phyloP scores from a whole-genome alignment of 495 filamentous ascomycete species.

The Penicillium canariense region DNA sequence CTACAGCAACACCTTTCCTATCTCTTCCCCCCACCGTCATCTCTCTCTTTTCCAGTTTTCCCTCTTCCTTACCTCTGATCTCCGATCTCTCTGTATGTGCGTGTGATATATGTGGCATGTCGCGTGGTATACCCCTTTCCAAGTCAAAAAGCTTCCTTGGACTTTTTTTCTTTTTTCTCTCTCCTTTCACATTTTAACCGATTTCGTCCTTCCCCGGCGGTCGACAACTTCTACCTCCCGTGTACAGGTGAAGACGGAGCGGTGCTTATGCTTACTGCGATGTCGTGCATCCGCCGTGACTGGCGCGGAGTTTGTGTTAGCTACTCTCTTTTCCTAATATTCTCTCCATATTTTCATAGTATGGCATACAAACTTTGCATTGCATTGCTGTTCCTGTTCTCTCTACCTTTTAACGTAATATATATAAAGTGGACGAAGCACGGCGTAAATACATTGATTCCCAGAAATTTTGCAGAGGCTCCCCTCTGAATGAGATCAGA shows the following conservation, averaged over 20 bases:
- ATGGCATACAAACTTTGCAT: not conserved
- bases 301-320: conserved; percentile 16
- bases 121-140: conserved; percentile 30
- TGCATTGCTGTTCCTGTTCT: not conserved
- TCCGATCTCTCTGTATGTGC: conserved; percentile 10
- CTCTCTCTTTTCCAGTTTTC: conserved; percentile 7
- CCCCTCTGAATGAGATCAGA: too few species aligned
- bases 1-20: conserved; percentile 4
- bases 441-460: too few species aligned
- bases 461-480: too few species aligned
- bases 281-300: conserved; percentile 8
- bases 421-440: too few species aligned
- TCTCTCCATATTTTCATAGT: not conserved
- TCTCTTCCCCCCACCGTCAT: conserved; percentile 6
- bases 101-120: conserved; percentile 33
- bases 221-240: conserved; percentile 1
- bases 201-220: not conserved
- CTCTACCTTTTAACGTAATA: not conserved
- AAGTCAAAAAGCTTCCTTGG: conserved; percentile 25
- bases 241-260: conserved; percentile 18
- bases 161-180: conserved; percentile 6
- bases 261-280: not conserved
- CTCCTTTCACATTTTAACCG: not conserved
- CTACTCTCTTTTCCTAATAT: not conserved
- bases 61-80: not conserved